A percentile compares a stretch with the other conserved stretches of the same genome.
Conservation (phyloP, 1,139 yeast genomes). For the Blastobotrys indianensis region DNA sequence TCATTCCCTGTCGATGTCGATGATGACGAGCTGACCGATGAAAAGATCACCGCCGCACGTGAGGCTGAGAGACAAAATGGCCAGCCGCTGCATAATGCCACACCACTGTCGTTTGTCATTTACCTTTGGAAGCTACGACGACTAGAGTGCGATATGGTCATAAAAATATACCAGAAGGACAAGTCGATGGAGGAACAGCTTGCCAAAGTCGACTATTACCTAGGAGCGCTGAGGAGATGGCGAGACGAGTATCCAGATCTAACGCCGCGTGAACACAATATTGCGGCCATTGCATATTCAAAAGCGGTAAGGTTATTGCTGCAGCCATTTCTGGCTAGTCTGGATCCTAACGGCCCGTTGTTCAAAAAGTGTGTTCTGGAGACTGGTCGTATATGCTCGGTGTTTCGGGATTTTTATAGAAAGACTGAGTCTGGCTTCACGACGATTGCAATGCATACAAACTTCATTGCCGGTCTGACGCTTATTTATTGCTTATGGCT, state of each 20-base stretch:
- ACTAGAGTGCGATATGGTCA: conserved; percentile 52
- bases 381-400: conserved; percentile 56
- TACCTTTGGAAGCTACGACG: conserved; percentile 49
- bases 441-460: conserved; percentile 55
- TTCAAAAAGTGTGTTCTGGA: conserved; percentile 59
- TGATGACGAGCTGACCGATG: conserved; percentile 22
- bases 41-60: conserved; percentile 16
- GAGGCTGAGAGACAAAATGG: conserved; percentile 1
- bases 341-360: conserved; percentile 51
- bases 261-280: conserved; percentile 25
- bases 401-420: conserved; percentile 53
- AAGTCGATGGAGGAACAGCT: conserved; percentile 26
- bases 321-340: conserved; percentile 52
- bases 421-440: conserved; percentile 54
- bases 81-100: conserved; percentile 3
- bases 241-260: conserved; percentile 13
- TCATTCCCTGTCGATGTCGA: conserved; percentile 41
- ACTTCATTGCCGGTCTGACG: conserved; percentile 58
- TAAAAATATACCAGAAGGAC: conserved; percentile 41
- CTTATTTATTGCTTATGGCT: conserved; percentile 56
- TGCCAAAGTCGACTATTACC: conserved; percentile 24
- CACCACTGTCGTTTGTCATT: conserved; percentile 41
- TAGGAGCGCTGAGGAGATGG: conserved; percentile 23
- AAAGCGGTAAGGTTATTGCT: conserved; percentile 50
- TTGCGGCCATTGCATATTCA: conserved; percentile 49